Percentiles rank a stretch among this genome's conserved stretches.
phyloP scores from a whole-genome alignment of 768 basidiomycete genomes.

The Fibroporia radiculosa region DNA sequence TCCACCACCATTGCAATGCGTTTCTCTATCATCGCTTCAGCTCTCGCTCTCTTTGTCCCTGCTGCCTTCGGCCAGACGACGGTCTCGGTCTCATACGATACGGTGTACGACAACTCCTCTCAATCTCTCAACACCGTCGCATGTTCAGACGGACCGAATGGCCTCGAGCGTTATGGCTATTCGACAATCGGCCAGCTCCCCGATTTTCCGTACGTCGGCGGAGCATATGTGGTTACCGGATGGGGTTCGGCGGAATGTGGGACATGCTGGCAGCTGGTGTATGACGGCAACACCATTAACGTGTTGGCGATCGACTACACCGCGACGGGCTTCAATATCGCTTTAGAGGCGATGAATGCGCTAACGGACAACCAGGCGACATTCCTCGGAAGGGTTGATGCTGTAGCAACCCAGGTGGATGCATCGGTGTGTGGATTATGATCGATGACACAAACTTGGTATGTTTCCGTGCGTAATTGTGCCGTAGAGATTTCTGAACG shows the following conservation, averaged over 20 bases:
- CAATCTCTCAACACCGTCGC: conserved; percentile 36
- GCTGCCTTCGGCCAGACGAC: conserved; percentile 6
- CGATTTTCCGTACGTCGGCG: conserved; percentile 54
- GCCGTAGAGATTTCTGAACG: too few species aligned
- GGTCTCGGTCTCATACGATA: conserved; percentile 34
- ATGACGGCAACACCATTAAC: conserved; percentile 34
- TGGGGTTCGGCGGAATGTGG: conserved; percentile 51
- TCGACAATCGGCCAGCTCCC: conserved; percentile 46
- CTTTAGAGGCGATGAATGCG: conserved; percentile 22
- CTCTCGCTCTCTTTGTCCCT: conserved; percentile 10
- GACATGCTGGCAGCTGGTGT: conserved; percentile 53
- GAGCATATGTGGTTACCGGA: conserved; percentile 38
- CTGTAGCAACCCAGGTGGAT: background rate
- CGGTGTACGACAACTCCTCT: conserved; percentile 40
- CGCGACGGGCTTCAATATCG: conserved; percentile 30
- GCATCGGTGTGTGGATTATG: background rate
- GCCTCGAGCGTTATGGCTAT: conserved; percentile 36
- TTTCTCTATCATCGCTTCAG: conserved; percentile 13
- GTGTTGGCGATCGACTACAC: conserved; percentile 48
- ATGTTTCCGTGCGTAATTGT: too few species aligned
- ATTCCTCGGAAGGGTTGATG: conserved; percentile 15
- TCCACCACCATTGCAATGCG: too few species aligned
- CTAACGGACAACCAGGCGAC: conserved; percentile 20
- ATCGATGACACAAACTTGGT: too few species aligned
- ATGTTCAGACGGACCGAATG: conserved; percentile 48